Conservation (phyloP, 352 stramenopile species). For the Globisporangium nunn region DNA sequence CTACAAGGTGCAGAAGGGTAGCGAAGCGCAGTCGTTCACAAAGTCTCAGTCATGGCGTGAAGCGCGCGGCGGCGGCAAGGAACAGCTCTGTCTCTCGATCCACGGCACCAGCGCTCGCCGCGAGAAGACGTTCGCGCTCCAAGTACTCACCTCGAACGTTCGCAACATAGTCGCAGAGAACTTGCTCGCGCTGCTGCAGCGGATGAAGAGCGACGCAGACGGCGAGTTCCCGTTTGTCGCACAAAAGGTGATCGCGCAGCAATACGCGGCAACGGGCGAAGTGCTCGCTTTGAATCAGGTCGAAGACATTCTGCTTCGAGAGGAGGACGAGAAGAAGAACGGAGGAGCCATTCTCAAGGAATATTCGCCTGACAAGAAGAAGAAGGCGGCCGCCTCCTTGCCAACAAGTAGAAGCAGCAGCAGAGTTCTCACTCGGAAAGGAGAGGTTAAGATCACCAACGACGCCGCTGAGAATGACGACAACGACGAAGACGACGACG, state of each 20-base stretch:
- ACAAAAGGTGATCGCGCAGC: slow-evolving; percentile 32
- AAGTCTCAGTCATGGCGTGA: slow-evolving; percentile 49
- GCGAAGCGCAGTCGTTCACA: slow-evolving; percentile 35
- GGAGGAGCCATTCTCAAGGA: slow-evolving; percentile 1
- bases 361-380: slow-evolving; percentile 3
- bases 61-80: slow-evolving; percentile 26
- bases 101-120: slow-evolving; percentile 16
- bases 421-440: slow-evolving; percentile 1
- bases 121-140: slow-evolving; percentile 37
- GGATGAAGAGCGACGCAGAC: slow-evolving; percentile 40
- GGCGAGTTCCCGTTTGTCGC: slow-evolving; percentile 42
- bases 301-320: slow-evolving; percentile 32
- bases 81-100: slow-evolving; percentile 43
- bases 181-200: slow-evolving; percentile 28
- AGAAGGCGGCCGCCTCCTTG: background rate
- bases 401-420: slow-evolving; percentile 2
- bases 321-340: slow-evolving; percentile 34
- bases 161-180: slow-evolving; percentile 46
- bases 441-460: no score
- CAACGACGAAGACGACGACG: slow-evolving; percentile 12
- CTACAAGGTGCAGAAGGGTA: slow-evolving; percentile 33
- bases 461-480: slow-evolving; percentile 1
- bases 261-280: slow-evolving; percentile 31
- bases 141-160: slow-evolving; percentile 34
- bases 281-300: slow-evolving; percentile 36